These are phyloP conservation scores for Chrysanthemum lavandulifolium DNA, from an alignment of 129 eudicot species.

Conservation along the genomic window DNA sequence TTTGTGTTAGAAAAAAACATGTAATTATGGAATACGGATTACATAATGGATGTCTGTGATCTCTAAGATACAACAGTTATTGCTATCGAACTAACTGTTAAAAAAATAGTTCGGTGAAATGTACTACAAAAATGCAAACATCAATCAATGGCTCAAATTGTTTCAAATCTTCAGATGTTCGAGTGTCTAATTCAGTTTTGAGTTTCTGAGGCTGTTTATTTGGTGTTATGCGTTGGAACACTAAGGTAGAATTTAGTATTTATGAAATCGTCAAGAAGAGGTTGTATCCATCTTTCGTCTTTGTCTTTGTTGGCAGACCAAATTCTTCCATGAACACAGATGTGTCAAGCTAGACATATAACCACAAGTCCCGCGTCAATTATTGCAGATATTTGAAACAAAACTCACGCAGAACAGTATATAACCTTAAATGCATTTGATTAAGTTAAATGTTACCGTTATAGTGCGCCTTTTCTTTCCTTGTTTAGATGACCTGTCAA, in stretches of 20 bases:
- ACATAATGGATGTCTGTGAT: constrained; percentile 1
- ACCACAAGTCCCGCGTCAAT: background rate
- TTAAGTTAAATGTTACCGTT: constrained; percentile 37
- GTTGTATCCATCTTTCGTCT: constrained; percentile 94
- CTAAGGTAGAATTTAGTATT: constrained; percentile 88
- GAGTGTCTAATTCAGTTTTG: background rate
- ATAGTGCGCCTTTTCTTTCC: constrained; percentile 86
- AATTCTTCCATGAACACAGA: constrained; percentile 96
- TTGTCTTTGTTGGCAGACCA: constrained; percentile 86
- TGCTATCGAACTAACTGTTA: background rate
- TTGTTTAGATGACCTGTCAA: constrained; percentile 47
- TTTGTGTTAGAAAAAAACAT: background rate
- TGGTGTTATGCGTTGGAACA: constrained; percentile 91
- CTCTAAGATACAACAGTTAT: constrained; percentile 15
- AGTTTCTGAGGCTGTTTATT: constrained; percentile 35
- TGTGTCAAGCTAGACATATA: constrained; percentile 74
- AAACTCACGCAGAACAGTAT: background rate
- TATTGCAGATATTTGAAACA: background rate
- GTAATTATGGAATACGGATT: background rate
- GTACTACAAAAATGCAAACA: background rate
- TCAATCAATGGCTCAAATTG: background rate
- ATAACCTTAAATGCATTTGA: background rate
- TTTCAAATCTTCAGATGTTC: background rate
- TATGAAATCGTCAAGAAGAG: constrained; percentile 91
- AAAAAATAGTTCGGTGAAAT: no score